Evolutionary conservation across 2,329 filamentous ascomycete species (phyloP), one percentile per base, ranked within the genome.

Genomic region (Dactylonectria macrodidyma): DNA sequence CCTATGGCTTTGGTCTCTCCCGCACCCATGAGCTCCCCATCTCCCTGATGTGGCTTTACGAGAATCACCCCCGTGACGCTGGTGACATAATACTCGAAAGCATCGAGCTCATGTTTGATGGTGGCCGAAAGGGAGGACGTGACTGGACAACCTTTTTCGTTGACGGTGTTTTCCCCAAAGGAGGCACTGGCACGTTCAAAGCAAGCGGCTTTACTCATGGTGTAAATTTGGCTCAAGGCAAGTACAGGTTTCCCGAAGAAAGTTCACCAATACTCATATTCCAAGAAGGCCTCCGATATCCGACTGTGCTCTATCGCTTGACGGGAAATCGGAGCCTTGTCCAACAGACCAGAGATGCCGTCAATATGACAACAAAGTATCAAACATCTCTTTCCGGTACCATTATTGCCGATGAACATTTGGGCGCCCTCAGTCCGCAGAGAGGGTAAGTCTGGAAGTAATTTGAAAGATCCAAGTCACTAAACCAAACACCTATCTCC

Each of bases 151-250:
- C 30, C 7, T 52, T 52, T 26, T 52, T 52, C 30, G 50, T 22
- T 16, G 22, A 52, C 14, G 50, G 30, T 26, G 36, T 38, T 26
- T 52, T 30, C 26, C 50, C 26, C 50, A 52, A 38, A 12, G 10
- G 22, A 16, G 14, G 26, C 22, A 22, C 50, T 34, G 22, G 26
- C 24, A 38, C 8, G 14, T 52, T 22, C 22, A 12, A 11, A 16
- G n/a, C 24, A 52, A 52, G 50, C 33, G 22, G 50, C 50, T 52
- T 52, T 14, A 52, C 24, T 12, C 50, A 52, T 26, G 50, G 50
- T 14, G 50, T 52, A 10, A 52, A 52, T 26, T 5, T 52, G 7
- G 50, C 50, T 9, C 26, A 52, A 52, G 50, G 50, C 12, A 19
- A 19, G 26, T 52, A 14, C 22, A 30, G 30, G 6, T 26, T 14